phyloP scores from a whole-genome alignment of 2,329 filamentous ascomycete species.

The Microdochium bolleyi region DNA sequence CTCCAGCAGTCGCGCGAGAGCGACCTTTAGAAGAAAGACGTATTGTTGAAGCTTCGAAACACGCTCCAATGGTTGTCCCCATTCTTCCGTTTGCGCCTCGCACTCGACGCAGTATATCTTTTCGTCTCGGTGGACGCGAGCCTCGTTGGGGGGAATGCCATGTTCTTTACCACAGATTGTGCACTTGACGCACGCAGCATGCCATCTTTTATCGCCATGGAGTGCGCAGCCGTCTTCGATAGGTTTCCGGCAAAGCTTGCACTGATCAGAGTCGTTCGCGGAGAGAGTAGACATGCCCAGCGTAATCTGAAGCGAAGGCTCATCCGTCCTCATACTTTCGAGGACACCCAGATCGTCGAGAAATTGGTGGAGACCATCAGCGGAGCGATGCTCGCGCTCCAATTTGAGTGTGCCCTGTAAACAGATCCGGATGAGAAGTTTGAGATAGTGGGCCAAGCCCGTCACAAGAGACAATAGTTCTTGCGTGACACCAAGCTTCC shows the following conservation, averaged over 20 bases:
- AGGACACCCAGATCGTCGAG: slow-evolving; percentile 76
- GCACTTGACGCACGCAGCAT: slow-evolving; percentile 75
- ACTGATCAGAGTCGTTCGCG: slow-evolving; percentile 77
- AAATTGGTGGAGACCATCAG: slow-evolving; percentile 74
- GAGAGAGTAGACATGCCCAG: slow-evolving; percentile 59
- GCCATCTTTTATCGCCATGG: slow-evolving; percentile 70
- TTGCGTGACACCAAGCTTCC: slow-evolving; percentile 92
- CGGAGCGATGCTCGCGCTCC: slow-evolving; percentile 70
- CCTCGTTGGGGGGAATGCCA: slow-evolving; percentile 59
- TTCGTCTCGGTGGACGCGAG: slow-evolving; percentile 61
- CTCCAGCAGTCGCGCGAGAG: slow-evolving; percentile 79
- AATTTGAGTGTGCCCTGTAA: slow-evolving; percentile 87
- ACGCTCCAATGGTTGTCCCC: slow-evolving; percentile 51
- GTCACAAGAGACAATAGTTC: slow-evolving; percentile 97
- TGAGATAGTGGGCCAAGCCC: slow-evolving; percentile 92
- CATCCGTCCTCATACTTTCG: slow-evolving; percentile 67
- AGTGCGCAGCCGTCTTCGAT: slow-evolving; percentile 92
- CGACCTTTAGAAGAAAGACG: slow-evolving; percentile 85
- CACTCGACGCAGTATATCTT: slow-evolving; percentile 67
- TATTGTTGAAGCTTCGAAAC: slow-evolving; percentile 90
- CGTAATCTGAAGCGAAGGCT: slow-evolving; percentile 59
- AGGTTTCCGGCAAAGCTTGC: slow-evolving; percentile 70
- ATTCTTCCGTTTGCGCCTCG: slow-evolving; percentile 46
- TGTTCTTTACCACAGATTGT: slow-evolving; percentile 58
- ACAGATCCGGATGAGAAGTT: slow-evolving; percentile 93